A percentile compares a stretch with the other conserved stretches of the same genome.
phyloP scores from a whole-genome alignment of 1,139 yeast genomes.

The Diutina rugosa region DNA sequence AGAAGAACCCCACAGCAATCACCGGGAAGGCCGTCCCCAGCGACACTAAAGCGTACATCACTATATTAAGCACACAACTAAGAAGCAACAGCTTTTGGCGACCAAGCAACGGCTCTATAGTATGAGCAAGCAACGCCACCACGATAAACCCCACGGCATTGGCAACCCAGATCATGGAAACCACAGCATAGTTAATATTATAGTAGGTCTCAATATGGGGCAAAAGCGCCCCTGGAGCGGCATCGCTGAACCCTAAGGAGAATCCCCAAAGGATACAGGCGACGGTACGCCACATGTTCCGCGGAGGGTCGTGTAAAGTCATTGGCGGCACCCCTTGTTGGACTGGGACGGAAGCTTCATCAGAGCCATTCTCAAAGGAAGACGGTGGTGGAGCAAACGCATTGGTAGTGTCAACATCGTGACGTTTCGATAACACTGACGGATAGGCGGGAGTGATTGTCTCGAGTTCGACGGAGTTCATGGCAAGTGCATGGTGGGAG shows the following conservation, averaged over 20 bases:
- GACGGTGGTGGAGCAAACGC: neutral
- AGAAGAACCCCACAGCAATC: slow-evolving; percentile 38
- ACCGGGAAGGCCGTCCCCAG: slow-evolving; percentile 24
- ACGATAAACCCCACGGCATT: slow-evolving; percentile 27
- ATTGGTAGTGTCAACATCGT: neutral
- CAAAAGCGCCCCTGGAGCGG: slow-evolving; percentile 31
- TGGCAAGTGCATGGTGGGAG: neutral
- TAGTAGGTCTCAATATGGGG: slow-evolving; percentile 28
- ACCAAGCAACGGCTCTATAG: slow-evolving; percentile 26
- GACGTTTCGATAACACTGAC: neutral
- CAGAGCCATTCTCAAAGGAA: neutral
- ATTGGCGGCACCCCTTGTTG: slow-evolving; percentile 2
- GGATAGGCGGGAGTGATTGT: neutral
- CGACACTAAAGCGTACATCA: slow-evolving; percentile 28
- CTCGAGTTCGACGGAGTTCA: neutral
- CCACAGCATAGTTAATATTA: slow-evolving; percentile 24
- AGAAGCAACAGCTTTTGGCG: slow-evolving; percentile 21
- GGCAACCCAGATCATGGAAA: slow-evolving; percentile 31
- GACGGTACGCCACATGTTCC: slow-evolving; percentile 27
- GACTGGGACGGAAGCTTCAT: neutral
- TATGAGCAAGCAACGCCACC: slow-evolving; percentile 22
- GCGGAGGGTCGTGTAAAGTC: slow-evolving; percentile 18
- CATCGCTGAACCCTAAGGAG: slow-evolving; percentile 17
- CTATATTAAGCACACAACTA: slow-evolving; percentile 20
- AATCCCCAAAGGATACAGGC: slow-evolving; percentile 28